phyloP scores from a whole-genome alignment of 306 rosid genomes.

The Prunus padus region DNA sequence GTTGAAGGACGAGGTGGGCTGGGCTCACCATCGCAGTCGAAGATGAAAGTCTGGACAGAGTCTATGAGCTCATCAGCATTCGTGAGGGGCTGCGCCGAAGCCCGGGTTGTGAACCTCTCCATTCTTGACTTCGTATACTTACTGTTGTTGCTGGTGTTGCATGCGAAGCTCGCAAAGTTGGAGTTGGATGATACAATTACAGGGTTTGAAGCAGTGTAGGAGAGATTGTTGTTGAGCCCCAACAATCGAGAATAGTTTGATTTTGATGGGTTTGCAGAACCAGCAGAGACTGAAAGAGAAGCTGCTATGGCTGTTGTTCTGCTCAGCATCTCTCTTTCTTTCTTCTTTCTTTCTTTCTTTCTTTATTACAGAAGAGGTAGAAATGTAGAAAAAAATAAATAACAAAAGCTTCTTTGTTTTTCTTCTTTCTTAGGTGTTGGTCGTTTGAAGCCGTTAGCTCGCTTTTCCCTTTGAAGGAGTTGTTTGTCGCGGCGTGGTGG shows the following conservation, averaged over 20 bases:
- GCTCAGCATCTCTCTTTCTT: conserved; percentile 53
- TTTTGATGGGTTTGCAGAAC: conserved; percentile 29
- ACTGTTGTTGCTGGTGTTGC: conserved; percentile 29
- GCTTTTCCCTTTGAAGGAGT: neutral
- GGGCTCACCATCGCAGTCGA: conserved; percentile 83
- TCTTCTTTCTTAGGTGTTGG: conserved; percentile 5
- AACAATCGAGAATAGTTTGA: conserved; percentile 29
- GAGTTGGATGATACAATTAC: neutral
- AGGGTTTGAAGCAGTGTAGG: conserved; percentile 23
- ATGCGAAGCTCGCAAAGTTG: conserved; percentile 19
- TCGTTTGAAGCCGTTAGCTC: conserved; percentile 30
- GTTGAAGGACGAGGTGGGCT: neutral
- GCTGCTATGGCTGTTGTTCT: conserved; percentile 42
- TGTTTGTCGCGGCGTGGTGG: neutral
- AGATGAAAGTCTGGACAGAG: conserved; percentile 91
- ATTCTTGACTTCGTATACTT: conserved; percentile 37
- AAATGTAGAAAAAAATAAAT: neutral
- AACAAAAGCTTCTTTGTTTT: neutral
- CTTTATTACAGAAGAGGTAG: neutral
- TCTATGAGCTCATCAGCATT: conserved; percentile 81
- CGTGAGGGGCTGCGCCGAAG: conserved; percentile 71
- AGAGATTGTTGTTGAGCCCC: conserved; percentile 27
- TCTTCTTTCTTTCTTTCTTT: neutral
- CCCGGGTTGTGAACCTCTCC: conserved; percentile 55
- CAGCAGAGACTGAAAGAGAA: conserved; percentile 39